Conservation (phyloP, 2,329 filamentous ascomycete species). For the Aspergillus neotritici region DNA sequence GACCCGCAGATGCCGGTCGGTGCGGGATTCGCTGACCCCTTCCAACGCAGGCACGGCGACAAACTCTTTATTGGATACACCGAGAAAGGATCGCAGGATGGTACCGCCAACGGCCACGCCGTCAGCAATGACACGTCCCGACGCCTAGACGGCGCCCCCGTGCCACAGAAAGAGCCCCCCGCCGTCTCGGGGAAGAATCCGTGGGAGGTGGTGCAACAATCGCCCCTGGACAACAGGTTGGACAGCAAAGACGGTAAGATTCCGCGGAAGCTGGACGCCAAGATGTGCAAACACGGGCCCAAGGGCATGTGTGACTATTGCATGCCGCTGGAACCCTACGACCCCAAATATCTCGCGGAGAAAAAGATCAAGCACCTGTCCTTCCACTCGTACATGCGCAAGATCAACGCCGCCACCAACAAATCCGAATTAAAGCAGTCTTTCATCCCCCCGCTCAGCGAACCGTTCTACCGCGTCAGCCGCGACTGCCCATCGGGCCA, state of each 20-base stretch:
- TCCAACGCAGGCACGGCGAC: slow-evolving; percentile 67
- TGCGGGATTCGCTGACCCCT: slow-evolving; percentile 15
- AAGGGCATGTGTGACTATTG: slow-evolving; percentile 99
- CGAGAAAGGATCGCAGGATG: slow-evolving; percentile 51
- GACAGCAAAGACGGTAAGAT: slow-evolving; percentile 92
- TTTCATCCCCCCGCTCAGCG: slow-evolving; percentile 89
- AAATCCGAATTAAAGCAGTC: slow-evolving; percentile 90
- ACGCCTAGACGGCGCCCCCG: slow-evolving; percentile 35
- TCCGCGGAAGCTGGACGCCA: slow-evolving; percentile 62
- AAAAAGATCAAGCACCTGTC: slow-evolving; percentile 99
- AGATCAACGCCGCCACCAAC: slow-evolving; percentile 93
- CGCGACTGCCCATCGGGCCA: slow-evolving; percentile 89
- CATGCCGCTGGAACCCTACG: slow-evolving; percentile 92
- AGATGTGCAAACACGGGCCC: slow-evolving; percentile 91
- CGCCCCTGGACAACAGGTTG: slow-evolving; percentile 75
- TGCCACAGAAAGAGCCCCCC: slow-evolving; percentile 49
- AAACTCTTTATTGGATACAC: slow-evolving; percentile 82
- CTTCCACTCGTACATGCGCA: slow-evolving; percentile 89
- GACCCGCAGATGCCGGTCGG: not conserved
- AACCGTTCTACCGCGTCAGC: slow-evolving; percentile 87
- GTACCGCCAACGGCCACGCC: slow-evolving; percentile 26
- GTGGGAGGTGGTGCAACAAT: slow-evolving; percentile 89
- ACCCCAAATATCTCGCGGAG: slow-evolving; percentile 78
- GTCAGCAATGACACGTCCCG: slow-evolving; percentile 21
- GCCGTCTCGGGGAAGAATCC: slow-evolving; percentile 69